A percentile compares a stretch with the other conserved stretches of the same genome.
These are phyloP conservation scores for Yamadazyma scolyti DNA, from an alignment of 805 yeast species.

Conservation along the genomic window DNA sequence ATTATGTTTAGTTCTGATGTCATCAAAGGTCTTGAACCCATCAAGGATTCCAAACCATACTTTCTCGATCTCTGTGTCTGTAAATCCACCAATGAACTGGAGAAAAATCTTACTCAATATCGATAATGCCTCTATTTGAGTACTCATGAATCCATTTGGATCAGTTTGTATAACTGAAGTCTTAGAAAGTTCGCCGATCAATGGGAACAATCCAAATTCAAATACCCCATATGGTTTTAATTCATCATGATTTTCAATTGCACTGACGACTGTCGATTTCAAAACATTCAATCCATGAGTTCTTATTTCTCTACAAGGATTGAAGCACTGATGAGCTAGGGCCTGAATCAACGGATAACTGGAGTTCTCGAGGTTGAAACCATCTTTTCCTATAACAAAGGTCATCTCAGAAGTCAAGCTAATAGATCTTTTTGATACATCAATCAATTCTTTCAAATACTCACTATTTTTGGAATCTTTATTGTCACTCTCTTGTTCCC, in stretches of 20 bases:
- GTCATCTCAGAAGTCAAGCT: constrained; percentile 54
- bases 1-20: constrained; percentile 14
- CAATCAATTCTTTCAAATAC: constrained; percentile 50
- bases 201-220: constrained; percentile 72
- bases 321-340: constrained; percentile 82
- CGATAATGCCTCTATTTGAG: constrained; percentile 65
- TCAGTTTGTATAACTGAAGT: constrained; percentile 61
- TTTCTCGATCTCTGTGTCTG: constrained; percentile 14
- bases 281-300: constrained; percentile 60
- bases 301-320: constrained; percentile 79
- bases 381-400: constrained; percentile 25
- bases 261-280: constrained; percentile 49
- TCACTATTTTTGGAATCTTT: constrained; percentile 39
- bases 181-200: constrained; percentile 61
- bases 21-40: constrained; percentile 24
- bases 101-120: constrained; percentile 58
- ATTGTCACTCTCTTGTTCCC: constrained; percentile 60
- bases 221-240: constrained; percentile 55
- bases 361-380: constrained; percentile 29
- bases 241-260: constrained; percentile 28
- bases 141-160: constrained; percentile 55
- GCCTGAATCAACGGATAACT: constrained; percentile 72
- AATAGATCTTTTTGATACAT: constrained; percentile 59
- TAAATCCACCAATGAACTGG: constrained; percentile 25
- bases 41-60: constrained; percentile 36